These are phyloP conservation scores for Liquidambar formosana DNA, from an alignment of 164 flowering plant genomes.

Conservation along the genomic window DNA sequence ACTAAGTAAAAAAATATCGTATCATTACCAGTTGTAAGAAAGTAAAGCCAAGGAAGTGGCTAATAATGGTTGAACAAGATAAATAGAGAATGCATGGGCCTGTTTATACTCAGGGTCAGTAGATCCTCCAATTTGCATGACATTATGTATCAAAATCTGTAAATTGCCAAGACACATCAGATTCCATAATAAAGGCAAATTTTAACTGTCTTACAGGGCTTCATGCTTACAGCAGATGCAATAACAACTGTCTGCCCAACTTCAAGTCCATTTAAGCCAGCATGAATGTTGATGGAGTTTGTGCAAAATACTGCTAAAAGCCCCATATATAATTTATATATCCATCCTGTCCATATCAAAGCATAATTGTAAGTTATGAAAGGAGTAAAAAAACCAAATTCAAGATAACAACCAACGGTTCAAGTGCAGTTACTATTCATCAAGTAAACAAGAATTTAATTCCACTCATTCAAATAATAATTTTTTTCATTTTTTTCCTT, in stretches of 20 bases:
- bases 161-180: slow-evolving; percentile 14
- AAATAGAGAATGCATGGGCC: slow-evolving; percentile 96
- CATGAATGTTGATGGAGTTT: slow-evolving; percentile 96
- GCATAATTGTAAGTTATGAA: neutral
- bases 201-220: slow-evolving; percentile 5
- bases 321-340: slow-evolving; percentile 90
- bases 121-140: slow-evolving; percentile 97
- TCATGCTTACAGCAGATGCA: slow-evolving; percentile 81
- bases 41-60: slow-evolving; percentile 87
- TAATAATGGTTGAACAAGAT: slow-evolving; percentile 83
- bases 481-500: too few relatives aligned
- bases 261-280: slow-evolving; percentile 98
- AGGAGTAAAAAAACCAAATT: neutral
- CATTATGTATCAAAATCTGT: slow-evolving; percentile 89
- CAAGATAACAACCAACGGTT: neutral
- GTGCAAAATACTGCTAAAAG: slow-evolving; percentile 96
- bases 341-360: slow-evolving; percentile 73
- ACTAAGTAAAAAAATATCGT: neutral
- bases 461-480: neutral
- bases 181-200: slow-evolving; percentile 13
- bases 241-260: slow-evolving; percentile 96
- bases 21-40: slow-evolving; percentile 81
- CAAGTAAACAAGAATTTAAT: neutral
- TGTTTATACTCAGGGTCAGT: slow-evolving; percentile 73
- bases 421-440: neutral